Percentiles rank a stretch among this genome's conserved stretches.
These are phyloP conservation scores for Crithidia fasciculata DNA, from an alignment of 208 protist genomes.

Conservation along the genomic window DNA sequence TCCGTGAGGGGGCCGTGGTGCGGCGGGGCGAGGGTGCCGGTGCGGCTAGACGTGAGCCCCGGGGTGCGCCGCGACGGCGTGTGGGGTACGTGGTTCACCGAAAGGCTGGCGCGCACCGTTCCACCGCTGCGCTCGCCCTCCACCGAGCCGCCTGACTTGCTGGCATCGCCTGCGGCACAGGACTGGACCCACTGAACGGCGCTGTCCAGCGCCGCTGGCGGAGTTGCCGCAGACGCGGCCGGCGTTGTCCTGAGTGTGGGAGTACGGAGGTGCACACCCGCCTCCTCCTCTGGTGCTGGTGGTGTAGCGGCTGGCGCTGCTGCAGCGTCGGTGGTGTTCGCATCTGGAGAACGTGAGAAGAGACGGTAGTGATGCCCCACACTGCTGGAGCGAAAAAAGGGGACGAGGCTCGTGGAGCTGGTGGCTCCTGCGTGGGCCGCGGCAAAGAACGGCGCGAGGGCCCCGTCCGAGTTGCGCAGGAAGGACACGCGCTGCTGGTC, in stretches of 20 bases:
- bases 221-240: too few relatives aligned
- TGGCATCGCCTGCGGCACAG: background rate
- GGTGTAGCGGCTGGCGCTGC: too few relatives aligned
- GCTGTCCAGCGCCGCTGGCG: too few relatives aligned
- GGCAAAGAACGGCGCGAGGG: background rate
- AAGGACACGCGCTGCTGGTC: background rate
- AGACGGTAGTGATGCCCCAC: too few relatives aligned
- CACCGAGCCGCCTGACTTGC: background rate
- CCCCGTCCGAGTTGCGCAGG: background rate
- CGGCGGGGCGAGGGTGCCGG: conserved; percentile 1
- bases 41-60: conserved; percentile 11
- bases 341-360: too few relatives aligned
- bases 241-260: too few relatives aligned
- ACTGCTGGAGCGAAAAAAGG: background rate
- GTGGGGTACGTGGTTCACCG: conserved; percentile 3
- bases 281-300: too few relatives aligned
- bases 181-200: too few relatives aligned
- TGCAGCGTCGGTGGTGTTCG: too few relatives aligned
- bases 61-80: conserved; percentile 6
- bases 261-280: too few relatives aligned
- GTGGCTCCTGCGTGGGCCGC: background rate
- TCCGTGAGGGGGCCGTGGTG: background rate
- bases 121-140: background rate
- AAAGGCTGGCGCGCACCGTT: background rate
- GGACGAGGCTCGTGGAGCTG: background rate